A percentile compares a stretch with the other conserved stretches of the same genome.
phyloP scores from a whole-genome alignment of 768 basidiomycete genomes.

The Lepiota venenata region DNA sequence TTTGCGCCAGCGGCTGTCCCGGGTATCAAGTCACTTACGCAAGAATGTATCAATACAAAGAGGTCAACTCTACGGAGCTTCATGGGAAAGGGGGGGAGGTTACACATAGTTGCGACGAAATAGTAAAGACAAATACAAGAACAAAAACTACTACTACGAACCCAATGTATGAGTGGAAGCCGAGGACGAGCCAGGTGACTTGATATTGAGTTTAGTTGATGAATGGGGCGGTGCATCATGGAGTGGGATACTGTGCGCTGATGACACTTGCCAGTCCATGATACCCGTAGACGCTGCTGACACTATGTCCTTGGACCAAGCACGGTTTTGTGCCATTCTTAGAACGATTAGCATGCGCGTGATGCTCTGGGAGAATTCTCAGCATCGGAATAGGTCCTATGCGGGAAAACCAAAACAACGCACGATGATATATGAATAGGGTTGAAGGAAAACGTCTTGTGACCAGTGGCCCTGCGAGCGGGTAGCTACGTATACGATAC shows the following conservation, averaged over 20 bases:
- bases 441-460: conserved; percentile 28
- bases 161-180: neutral
- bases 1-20: too few species aligned
- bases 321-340: conserved; percentile 36
- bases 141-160: neutral
- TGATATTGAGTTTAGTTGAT: neutral
- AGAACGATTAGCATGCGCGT: conserved; percentile 37
- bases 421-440: conserved; percentile 29
- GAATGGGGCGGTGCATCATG: conserved; percentile 12
- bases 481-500: conserved; percentile 23
- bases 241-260: conserved; percentile 29
- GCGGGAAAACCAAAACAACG: conserved; percentile 10
- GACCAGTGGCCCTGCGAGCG: conserved; percentile 21
- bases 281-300: conserved; percentile 27
- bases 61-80: too few species aligned
- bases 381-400: neutral
- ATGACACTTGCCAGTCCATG: conserved; percentile 38
- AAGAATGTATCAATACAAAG: too few species aligned
- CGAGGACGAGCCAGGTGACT: neutral
- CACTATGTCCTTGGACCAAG: conserved; percentile 35
- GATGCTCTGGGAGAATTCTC: conserved; percentile 21
- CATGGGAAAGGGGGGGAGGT: neutral
- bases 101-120: neutral
- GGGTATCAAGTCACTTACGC: too few species aligned
- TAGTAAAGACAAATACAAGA: neutral